A percentile compares a stretch with the other conserved stretches of the same genome.
Evolutionary conservation across 495 filamentous ascomycete species (phyloP).

Genomic region (Trichoderma orchidacearum): DNA sequence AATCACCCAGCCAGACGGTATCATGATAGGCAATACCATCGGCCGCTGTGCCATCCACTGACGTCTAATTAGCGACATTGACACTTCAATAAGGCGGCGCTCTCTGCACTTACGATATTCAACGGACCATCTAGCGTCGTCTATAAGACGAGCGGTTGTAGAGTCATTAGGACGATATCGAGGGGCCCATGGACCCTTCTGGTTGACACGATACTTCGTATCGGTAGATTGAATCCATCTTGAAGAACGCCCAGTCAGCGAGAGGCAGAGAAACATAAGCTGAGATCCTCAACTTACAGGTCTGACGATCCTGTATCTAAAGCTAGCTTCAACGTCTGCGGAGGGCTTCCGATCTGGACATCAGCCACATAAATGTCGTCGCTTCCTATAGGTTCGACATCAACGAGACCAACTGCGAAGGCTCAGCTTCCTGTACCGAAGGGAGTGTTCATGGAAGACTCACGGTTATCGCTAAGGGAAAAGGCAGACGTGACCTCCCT

Average conservation of each 20-base stretch:
- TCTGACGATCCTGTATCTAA: constrained; percentile 68
- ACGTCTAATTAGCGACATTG: neutral
- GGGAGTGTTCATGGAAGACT: neutral
- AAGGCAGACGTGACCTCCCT: neutral
- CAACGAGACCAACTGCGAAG: neutral
- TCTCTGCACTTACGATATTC: constrained; percentile 57
- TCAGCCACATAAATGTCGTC: constrained; percentile 53
- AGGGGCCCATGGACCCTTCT: neutral
- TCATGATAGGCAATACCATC: constrained; percentile 24
- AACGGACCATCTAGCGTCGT: constrained; percentile 49
- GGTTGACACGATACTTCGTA: constrained; percentile 10
- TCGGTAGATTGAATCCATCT: constrained; percentile 16
- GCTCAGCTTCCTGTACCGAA: neutral
- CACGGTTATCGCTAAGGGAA: neutral
- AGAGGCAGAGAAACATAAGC: neutral
- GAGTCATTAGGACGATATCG: constrained; percentile 38
- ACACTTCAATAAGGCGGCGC: neutral
- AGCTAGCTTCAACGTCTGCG: constrained; percentile 49
- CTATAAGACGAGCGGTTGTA: constrained; percentile 38
- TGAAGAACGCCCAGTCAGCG: neutral
- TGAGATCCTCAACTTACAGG: constrained; percentile 39
- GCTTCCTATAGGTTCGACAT: neutral
- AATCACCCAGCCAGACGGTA: constrained; percentile 15
- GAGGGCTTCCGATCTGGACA: constrained; percentile 54
- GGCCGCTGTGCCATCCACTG: constrained; percentile 16